Evolutionary conservation across 805 yeast genomes (phyloP), one percentile per base, ranked within the genome.

Genomic region (Ogataea nonfermentans): DNA sequence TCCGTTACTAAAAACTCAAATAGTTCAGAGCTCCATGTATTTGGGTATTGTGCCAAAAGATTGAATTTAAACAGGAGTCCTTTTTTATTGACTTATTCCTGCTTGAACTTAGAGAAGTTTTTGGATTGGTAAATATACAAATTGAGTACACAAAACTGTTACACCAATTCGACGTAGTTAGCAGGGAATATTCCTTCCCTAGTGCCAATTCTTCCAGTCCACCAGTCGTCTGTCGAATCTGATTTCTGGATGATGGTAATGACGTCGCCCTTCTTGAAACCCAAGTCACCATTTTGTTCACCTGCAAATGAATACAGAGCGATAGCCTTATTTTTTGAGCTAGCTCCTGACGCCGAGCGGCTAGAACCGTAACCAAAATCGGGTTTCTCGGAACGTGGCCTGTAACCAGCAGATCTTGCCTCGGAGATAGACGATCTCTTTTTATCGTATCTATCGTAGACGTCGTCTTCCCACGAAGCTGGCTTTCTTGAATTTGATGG

Each of bases 161-260:
- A 82, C 37, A 79, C 76, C 53, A 90, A 64, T 59, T 90, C 95
- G 29, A 91, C 97, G 58, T 91, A 91, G 61, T 91, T 91, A 2
- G 99, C 99, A 8, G 99, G 99, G 74, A 91, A 91, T 15, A 90
- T 90, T 29, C 99, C 99, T 53, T 86, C 87, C 46, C 66, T 66
- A 9, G 95, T 91, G 51, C 84, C 85, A 39, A 79, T 68, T 59
- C 84, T 79, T 19, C 99, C 99, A 0, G 96, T 88, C 99, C 99
- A 93, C 99, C 99, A 93, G 61, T 93, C 98, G 61, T 93, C 95
- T 35, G 80, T 78, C 10, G 96, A 83, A 7, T 84, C 90, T 8
- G 93, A 80, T 63, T 85, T 87, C 62, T 89, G 87, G 40, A 86
- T 67, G 49, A 93, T 84, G 29, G 87, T 82, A 51, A 93, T 86